Percentiles rank a stretch among this genome's conserved stretches.
Conservation (phyloP, 2,329 filamentous ascomycete species). For the Clonostachys chloroleuca region DNA sequence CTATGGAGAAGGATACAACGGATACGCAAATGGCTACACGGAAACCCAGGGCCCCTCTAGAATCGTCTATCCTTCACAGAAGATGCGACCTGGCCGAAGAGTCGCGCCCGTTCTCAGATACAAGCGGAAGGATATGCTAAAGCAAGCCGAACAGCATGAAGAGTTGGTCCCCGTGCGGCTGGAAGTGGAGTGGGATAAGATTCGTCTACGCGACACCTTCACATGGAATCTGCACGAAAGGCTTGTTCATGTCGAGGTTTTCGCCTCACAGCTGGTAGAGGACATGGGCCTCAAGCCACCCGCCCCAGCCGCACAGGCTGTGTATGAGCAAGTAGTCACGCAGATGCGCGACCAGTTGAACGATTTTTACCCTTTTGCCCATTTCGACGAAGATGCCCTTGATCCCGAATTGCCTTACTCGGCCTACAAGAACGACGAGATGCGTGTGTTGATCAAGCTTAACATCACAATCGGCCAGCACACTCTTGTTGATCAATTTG, state of each 20-base stretch:
- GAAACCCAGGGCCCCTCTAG: slow-evolving; percentile 63
- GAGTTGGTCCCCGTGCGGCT: slow-evolving; percentile 87
- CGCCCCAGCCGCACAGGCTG: slow-evolving; percentile 48
- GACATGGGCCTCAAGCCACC: slow-evolving; percentile 80
- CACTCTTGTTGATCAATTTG: slow-evolving; percentile 93
- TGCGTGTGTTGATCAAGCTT: slow-evolving; percentile 92
- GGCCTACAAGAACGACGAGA: slow-evolving; percentile 98
- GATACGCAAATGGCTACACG: slow-evolving; percentile 84
- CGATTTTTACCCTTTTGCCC: slow-evolving; percentile 91
- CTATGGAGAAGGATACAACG: slow-evolving; percentile 75
- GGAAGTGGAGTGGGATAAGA: slow-evolving; percentile 93
- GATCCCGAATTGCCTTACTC: slow-evolving; percentile 87
- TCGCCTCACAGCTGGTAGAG: slow-evolving; percentile 85
- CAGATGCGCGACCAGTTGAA: slow-evolving; percentile 86
- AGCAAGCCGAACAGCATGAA: slow-evolving; percentile 86
- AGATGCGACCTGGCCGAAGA: slow-evolving; percentile 72
- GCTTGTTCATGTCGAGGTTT: slow-evolving; percentile 72
- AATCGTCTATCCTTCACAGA: slow-evolving; percentile 75
- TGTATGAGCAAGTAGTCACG: slow-evolving; percentile 54
- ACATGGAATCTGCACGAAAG: slow-evolving; percentile 98
- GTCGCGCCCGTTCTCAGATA: slow-evolving; percentile 70
- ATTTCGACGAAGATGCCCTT: slow-evolving; percentile 82
- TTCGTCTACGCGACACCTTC: slow-evolving; percentile 94
- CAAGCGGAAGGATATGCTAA: slow-evolving; percentile 72
- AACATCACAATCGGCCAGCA: slow-evolving; percentile 97